Percentiles rank a stretch among this genome's conserved stretches.
These are phyloP conservation scores for Botrytis tulipae DNA, from an alignment of 2,329 filamentous ascomycete genomes.

Conservation along the genomic window DNA sequence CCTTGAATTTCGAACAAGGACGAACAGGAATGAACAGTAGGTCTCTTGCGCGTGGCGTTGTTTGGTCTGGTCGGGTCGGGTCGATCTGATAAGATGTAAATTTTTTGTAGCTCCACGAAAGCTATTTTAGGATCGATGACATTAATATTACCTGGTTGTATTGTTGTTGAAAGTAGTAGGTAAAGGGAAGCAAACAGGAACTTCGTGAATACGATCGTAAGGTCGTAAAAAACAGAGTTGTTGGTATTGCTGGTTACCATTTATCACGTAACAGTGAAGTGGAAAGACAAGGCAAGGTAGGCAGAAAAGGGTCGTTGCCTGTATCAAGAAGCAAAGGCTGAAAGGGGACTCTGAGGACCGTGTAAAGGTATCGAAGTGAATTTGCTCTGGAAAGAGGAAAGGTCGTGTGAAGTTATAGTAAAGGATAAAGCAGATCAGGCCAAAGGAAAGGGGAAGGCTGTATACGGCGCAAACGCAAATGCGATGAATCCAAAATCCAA, in stretches of 20 bases:
- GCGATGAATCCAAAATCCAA: not conserved
- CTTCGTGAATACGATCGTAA: slow-evolving; percentile 1
- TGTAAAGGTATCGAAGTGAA: slow-evolving; percentile 1
- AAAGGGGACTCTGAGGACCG: not conserved
- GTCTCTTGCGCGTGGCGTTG: slow-evolving; percentile 20
- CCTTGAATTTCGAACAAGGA: not conserved
- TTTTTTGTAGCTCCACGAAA: slow-evolving; percentile 5
- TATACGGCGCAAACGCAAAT: not conserved
- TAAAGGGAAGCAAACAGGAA: slow-evolving; percentile 13
- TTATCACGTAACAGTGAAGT: slow-evolving; percentile 1
- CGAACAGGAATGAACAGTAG: not conserved
- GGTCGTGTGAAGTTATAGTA: not conserved
- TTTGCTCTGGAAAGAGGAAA: not conserved
- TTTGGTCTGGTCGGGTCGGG: slow-evolving; percentile 19
- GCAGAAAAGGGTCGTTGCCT: not conserved
- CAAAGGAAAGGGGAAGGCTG: slow-evolving; percentile 7
- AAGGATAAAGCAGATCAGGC: not conserved
- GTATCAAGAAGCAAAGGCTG: slow-evolving; percentile 6
- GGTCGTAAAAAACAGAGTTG: slow-evolving; percentile 9
- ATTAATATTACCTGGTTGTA: slow-evolving; percentile 19
- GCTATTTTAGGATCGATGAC: slow-evolving; percentile 6
- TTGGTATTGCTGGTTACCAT: not conserved
- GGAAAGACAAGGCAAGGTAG: not conserved
- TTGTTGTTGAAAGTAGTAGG: not conserved
- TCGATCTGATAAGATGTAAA: slow-evolving; percentile 17